Conservation (phyloP, 2,329 filamentous ascomycete genomes). For the Cryphonectria nitschkei region DNA sequence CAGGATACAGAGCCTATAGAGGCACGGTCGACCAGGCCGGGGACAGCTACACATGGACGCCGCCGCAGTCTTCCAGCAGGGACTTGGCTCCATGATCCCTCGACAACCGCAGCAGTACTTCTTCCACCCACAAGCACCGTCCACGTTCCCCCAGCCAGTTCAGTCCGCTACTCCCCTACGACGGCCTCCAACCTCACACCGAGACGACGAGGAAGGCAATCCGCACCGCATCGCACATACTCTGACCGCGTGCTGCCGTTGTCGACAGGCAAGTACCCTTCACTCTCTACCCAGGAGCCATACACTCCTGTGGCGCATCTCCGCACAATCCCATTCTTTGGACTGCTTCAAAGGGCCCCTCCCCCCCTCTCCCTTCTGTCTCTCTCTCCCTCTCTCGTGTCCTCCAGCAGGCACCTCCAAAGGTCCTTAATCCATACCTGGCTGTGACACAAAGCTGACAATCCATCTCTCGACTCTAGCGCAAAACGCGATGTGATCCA, state of each 20-base stretch:
- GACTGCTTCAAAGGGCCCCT: too few species aligned
- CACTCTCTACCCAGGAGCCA: not conserved
- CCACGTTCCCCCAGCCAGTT: constrained; percentile 32
- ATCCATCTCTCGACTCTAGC: constrained; percentile 52
- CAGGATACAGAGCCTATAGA: not conserved
- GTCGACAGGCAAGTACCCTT: constrained; percentile 66
- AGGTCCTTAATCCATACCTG: not conserved
- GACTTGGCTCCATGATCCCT: constrained; percentile 54
- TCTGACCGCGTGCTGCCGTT: constrained; percentile 78
- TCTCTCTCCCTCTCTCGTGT: too few species aligned
- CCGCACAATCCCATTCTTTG: constrained; percentile 10
- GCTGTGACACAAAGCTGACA: constrained; percentile 15
- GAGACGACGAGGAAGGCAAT: constrained; percentile 56
- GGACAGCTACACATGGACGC: constrained; percentile 55
- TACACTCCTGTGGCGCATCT: not conserved
- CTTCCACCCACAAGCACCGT: constrained; percentile 36
- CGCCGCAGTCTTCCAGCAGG: constrained; percentile 62
- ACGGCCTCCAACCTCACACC: constrained; percentile 36
- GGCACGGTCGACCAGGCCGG: not conserved
- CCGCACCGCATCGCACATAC: constrained; percentile 74
- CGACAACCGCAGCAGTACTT: constrained; percentile 42
- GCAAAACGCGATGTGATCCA: constrained; percentile 95
- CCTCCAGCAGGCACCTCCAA: too few species aligned
- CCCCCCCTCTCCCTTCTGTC: not conserved
- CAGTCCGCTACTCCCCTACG: constrained; percentile 29